Evolutionary conservation across 805 yeast species (phyloP), one percentile per base, ranked within the genome.

Genomic region (Candida oleophila): DNA sequence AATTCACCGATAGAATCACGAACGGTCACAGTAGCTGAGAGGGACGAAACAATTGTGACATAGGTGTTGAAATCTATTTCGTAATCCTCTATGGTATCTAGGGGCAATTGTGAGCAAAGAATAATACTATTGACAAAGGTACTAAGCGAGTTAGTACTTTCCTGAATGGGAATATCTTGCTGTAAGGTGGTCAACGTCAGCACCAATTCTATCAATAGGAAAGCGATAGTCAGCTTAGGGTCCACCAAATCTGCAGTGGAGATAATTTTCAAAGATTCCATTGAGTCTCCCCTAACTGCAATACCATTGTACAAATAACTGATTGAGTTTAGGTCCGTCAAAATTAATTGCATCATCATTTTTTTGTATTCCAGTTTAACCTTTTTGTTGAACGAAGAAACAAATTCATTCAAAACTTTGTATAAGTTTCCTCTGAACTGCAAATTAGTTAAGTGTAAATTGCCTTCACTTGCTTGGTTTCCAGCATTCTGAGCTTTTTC

Each of bases 41-140:
- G 72, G 1, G 89, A 96, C 1, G 88, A 74, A 47, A 87, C 90
- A 32, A 81, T 85, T 2, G 90, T 78, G 4, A 89, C 87, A 61
- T 81, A 89, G 2, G 62, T 65, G 56, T 90, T 89, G 57, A 82
- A 77, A 57, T 90, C 91, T 2, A 67, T 70, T 3, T 64, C 60
- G 74, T 84, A 87, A 3, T 74, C 76, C 32, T 71, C 76, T 25
- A 68, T 61, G 0, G 68, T 62, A 3, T 69, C 74, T 1, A 55
- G 48, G 1, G 85, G 73, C 11, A 83, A 55, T 9, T 63, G 56
- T 4, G 81, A 62, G 7, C 78, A 60, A 2, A 54, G 52, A 0
- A 72, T 52, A 4, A 81, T 53, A n/a, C 69, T 46, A 7, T 62
- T 56, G 1, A 52, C 42, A 42, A 59, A 38, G 2, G 57, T 57